Base-by-base conservation (phyloP, 169 alveolate genomes). In the Plasmodium knowlesi region DNA sequence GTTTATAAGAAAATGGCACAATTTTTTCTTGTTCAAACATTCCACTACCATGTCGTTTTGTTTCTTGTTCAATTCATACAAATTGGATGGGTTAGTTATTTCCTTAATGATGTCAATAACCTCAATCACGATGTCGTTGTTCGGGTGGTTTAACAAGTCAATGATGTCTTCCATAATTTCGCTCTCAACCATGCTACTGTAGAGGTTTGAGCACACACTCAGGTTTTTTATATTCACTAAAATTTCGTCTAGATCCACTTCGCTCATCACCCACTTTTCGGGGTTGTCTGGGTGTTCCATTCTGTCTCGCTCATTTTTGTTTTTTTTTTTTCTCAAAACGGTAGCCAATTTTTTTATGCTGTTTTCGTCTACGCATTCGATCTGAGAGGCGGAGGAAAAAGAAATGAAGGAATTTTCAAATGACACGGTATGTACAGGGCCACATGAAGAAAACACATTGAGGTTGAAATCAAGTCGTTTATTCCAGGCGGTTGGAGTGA, bases 231-330 rank as follows among this genome's bases (percentile, higher is more conserved):
- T 28, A 61, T 78, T 89, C 25, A 89, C 94, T 79, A 89, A 61
- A 41, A 89, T 89, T 79, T 89, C 94, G 39, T 89, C 94, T 79
- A 89, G 82, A 43, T 89, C 94, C 14, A 89, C 94, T 89, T 89
- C 94, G 72, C 94, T 89, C 32, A 14, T 80, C 22, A 89, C 94
- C 94, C 94, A 89, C 50, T 89, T 89, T 61, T 89, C 90, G 22
- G 94, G 90, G n/a, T 89, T 80, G 50, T 89, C 89, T 79, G 94
- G 94, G 72, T 89, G 46, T 46, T 89, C 94, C 70, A 89, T 89
- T 79, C 94, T 57, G 90, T 89, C 94, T 54, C 82, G 80, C 72
- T 89, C 94, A 89, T 89, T 89, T 61, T 79, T 89, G 39, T 12
- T 79, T 37, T 89, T 89, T 80, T 88, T 88, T 53, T 89, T 89